Percentiles rank a stretch among this genome's conserved stretches.
These are phyloP conservation scores for Fremontodendron californicum DNA, from an alignment of 345 rosid genomes.

Conservation along the genomic window DNA sequence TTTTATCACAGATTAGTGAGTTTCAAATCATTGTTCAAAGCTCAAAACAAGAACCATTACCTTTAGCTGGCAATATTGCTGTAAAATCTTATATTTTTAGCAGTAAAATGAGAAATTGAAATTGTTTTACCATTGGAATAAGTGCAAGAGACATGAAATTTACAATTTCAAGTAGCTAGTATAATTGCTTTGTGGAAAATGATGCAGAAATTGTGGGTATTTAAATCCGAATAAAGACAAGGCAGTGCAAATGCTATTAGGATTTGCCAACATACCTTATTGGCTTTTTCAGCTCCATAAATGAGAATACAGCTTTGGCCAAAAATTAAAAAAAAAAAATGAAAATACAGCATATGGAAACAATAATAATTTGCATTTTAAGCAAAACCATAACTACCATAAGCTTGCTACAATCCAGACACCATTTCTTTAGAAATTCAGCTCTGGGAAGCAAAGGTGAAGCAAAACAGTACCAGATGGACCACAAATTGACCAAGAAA, in stretches of 20 bases:
- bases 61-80: background rate
- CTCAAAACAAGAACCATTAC: background rate
- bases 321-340: too few species aligned
- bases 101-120: background rate
- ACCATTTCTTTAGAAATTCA: background rate
- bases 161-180: background rate
- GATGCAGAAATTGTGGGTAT: background rate
- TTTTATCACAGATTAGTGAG: background rate
- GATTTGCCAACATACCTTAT: background rate
- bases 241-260: background rate
- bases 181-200: background rate
- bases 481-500: background rate
- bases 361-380: background rate
- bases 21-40: background rate
- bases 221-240: background rate
- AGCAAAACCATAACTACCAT: background rate
- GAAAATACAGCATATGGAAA: background rate
- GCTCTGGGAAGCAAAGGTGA: background rate
- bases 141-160: background rate
- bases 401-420: background rate
- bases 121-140: background rate
- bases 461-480: background rate
- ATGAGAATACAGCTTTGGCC: too few species aligned
- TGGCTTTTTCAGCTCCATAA: background rate
- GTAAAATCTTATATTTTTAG: background rate